Percentiles rank a stretch among this genome's conserved stretches.
phyloP scores from a whole-genome alignment of 257 asterid genomes.

The Solanum paucissectum region DNA sequence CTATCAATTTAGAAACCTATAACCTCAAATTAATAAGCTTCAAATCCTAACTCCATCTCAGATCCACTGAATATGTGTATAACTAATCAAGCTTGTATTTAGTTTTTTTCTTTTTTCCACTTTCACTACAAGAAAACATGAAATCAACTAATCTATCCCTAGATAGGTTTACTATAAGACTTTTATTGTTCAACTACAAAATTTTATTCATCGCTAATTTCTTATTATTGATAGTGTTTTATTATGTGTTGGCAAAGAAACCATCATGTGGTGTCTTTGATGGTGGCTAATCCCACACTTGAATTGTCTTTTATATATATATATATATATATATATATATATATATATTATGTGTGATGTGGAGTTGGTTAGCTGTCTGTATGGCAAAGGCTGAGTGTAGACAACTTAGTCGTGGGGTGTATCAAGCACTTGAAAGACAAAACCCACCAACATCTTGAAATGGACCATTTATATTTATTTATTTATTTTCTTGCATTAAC shows the following conservation, averaged over 20 bases:
- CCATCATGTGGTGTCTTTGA: background rate
- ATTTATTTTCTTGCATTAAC: background rate
- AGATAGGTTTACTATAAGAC: too few species aligned
- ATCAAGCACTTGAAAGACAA: constrained; percentile 17
- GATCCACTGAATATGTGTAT: too few species aligned
- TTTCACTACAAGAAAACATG: background rate
- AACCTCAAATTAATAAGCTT: background rate
- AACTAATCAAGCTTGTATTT: background rate
- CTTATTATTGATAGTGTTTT: too few species aligned
- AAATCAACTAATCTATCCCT: background rate
- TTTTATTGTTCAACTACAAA: too few species aligned
- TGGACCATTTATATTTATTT: constrained; percentile 3
- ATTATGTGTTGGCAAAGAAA: background rate
- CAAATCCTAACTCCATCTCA: background rate
- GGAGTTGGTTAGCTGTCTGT: constrained; percentile 22
- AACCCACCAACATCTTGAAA: constrained; percentile 28
- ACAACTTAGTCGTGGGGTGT: constrained; percentile 11
- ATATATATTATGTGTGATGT: background rate
- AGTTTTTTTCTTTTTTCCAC: background rate
- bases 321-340: too few species aligned
- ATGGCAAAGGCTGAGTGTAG: constrained; percentile 3
- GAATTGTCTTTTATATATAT: too few species aligned
- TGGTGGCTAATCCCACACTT: background rate
- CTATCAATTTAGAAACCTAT: background rate
- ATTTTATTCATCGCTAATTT: background rate